A percentile compares a stretch with the other conserved stretches of the same genome.
phyloP scores from a whole-genome alignment of 768 basidiomycete species.

The Rhizopogon rudus region DNA sequence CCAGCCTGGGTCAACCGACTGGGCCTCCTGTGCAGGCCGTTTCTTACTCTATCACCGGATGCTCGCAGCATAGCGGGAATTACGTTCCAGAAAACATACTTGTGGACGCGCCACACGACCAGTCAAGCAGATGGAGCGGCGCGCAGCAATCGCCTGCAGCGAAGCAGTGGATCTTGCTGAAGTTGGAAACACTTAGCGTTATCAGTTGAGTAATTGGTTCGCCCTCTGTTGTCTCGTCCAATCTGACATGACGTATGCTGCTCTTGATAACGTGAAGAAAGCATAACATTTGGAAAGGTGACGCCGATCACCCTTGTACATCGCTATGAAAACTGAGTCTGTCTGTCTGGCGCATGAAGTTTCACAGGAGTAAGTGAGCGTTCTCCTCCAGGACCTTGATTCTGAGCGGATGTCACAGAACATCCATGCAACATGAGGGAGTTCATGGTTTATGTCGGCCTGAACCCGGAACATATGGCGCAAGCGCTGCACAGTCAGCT shows the following conservation, averaged over 20 bases:
- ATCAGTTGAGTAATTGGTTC: conserved; percentile 50
- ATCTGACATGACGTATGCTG: conserved; percentile 6
- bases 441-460: conserved; percentile 67
- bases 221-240: not conserved
- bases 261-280: conserved; percentile 37
- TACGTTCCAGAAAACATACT: conserved; percentile 70
- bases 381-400: not conserved
- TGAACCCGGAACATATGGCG: conserved; percentile 58
- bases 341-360: conserved; percentile 5
- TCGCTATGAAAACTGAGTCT: not conserved
- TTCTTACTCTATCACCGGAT: conserved; percentile 52
- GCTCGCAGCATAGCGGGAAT: conserved; percentile 67
- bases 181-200: conserved; percentile 52
- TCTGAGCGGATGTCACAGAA: conserved; percentile 35
- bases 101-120: conserved; percentile 57
- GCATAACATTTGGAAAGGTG: conserved; percentile 81
- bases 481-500: conserved; percentile 61
- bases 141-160: conserved; percentile 49
- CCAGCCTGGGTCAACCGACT: not conserved
- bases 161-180: conserved; percentile 69
- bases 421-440: conserved; percentile 87
- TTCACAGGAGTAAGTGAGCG: conserved; percentile 22
- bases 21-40: conserved; percentile 18
- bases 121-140: conserved; percentile 73
- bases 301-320: not conserved